A percentile compares a stretch with the other conserved stretches of the same genome.
phyloP scores from a whole-genome alignment of 306 rosid genomes.

The Leucaena leucocephala region DNA sequence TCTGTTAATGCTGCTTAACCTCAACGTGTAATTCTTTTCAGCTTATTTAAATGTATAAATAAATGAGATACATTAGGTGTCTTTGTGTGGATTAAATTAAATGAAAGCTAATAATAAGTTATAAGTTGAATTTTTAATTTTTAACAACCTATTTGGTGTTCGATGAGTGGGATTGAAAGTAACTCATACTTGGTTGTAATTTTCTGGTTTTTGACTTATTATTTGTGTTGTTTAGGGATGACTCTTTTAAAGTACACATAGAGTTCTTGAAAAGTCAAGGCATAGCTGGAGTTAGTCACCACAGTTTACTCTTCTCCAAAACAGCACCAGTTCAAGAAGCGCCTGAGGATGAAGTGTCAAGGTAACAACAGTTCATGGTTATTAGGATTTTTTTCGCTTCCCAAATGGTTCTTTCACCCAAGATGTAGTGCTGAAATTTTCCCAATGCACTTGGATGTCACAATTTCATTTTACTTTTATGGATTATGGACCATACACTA shows the following conservation, averaged over 20 bases:
- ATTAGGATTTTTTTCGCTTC: conserved; percentile 6
- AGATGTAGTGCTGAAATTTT: conserved; percentile 12
- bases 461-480: neutral
- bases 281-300: conserved; percentile 93
- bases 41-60: neutral
- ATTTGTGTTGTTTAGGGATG: conserved; percentile 55
- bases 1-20: neutral
- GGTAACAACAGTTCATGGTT: conserved; percentile 49
- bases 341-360: conserved; percentile 56
- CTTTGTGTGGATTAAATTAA: neutral
- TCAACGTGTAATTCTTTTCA: neutral
- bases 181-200: conserved; percentile 6
- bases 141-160: neutral
- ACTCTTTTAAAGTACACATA: conserved; percentile 57
- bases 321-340: conserved; percentile 61
- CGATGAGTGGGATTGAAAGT: neutral
- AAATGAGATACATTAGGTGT: neutral
- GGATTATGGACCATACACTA: neutral
- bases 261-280: conserved; percentile 72
- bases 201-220: conserved; percentile 11
- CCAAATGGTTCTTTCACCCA: conserved; percentile 2
- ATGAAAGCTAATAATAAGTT: neutral
- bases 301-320: conserved; percentile 89
- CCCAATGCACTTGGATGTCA: conserved; percentile 2
- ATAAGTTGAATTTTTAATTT: neutral